Base-by-base conservation (phyloP, 192 early-diverging fungal genomes). In the Oehlia diaphana region DNA sequence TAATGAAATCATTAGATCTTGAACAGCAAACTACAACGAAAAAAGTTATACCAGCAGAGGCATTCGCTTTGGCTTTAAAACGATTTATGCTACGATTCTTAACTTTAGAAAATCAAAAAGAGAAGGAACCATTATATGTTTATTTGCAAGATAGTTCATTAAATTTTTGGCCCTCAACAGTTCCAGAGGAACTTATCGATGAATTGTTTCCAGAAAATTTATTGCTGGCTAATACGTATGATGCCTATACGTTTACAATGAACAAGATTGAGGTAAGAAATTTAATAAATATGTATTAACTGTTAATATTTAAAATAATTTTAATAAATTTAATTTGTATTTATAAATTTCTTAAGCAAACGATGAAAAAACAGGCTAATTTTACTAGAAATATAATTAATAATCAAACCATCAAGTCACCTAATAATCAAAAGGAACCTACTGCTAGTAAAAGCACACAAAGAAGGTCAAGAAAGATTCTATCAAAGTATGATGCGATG, bases 51-150 rank as follows among this genome's bases (percentile, higher is more conserved):
- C 47, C 78, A 16, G 28, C 78, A 35, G 75, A 23, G 2, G 14
- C 33, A 12, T 65, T 76, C 53, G 53, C 31, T 35, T 37, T 23
- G n/a, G 49, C 75, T 28, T 65, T 76, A 50, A 76, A 65, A 23
- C 31, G 58, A 70, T 76, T 76, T 10, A 50, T 64, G 37, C 31
- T 76, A 0, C 44, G 75, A 23, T 76, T 37, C 12, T 50, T 76
- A 37, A 26, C 65, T 4, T n/a, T 69, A 33, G 37, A 28, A 39
- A 31, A 39, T 33, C 28, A 68, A 21, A 23, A 31, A 69, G 14
- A 14, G 19, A 39, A 1, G 9, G 26, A 23, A 19, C 2, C 21
- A 19, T 39, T 69, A 28, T 33, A 31, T 31, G 2, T 19, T 19
- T 69, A 19, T 31, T 39, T 69, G 9, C 13, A 23, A 58, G 53